Percentiles rank a stretch among this genome's conserved stretches.
phyloP scores from a whole-genome alignment of 768 basidiomycete species.

The Pulveroboletus frians region DNA sequence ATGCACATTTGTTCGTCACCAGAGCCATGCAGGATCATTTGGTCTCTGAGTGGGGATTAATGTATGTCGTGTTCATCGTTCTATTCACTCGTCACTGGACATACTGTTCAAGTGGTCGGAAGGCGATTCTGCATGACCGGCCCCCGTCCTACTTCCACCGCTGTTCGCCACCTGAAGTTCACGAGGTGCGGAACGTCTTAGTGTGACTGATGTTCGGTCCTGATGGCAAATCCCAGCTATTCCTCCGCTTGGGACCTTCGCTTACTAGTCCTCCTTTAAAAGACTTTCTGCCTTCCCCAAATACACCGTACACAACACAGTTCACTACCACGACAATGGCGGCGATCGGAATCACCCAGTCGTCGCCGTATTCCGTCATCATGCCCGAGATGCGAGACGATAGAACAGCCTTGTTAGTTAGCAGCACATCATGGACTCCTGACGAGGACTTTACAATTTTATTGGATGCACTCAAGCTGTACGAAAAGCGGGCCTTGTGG shows the following conservation, averaged over 20 bases:
- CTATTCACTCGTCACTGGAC: slow-evolving; percentile 3
- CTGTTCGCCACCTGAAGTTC: slow-evolving; percentile 62
- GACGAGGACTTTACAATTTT: slow-evolving; percentile 94
- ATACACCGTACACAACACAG: slow-evolving; percentile 54
- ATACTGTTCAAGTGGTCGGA: slow-evolving; percentile 55
- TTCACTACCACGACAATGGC: slow-evolving; percentile 45
- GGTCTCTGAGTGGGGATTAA: slow-evolving; percentile 64
- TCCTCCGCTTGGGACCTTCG: slow-evolving; percentile 41
- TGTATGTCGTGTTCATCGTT: slow-evolving; percentile 43
- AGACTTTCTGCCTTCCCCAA: slow-evolving; percentile 49
- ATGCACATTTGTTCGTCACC: slow-evolving; percentile 92
- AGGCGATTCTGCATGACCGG: slow-evolving; percentile 79
- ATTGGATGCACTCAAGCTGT: slow-evolving; percentile 63
- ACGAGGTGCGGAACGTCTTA: slow-evolving; percentile 52
- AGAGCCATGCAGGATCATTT: slow-evolving; percentile 75
- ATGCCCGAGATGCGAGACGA: slow-evolving; percentile 57
- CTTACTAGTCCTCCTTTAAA: slow-evolving; percentile 34
- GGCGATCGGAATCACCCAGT: slow-evolving; percentile 22
- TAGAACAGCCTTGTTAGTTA: slow-evolving; percentile 82
- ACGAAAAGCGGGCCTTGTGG: slow-evolving; percentile 54
- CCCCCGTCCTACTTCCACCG: slow-evolving; percentile 83
- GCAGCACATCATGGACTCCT: slow-evolving; percentile 94
- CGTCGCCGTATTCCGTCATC: slow-evolving; percentile 10
- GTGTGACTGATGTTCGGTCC: background rate
- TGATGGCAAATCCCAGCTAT: slow-evolving; percentile 36